Percentiles rank a stretch among this genome's conserved stretches.
Evolutionary conservation across 2,329 filamentous ascomycete genomes (phyloP).

Genomic region (Geosmithia morbida): DNA sequence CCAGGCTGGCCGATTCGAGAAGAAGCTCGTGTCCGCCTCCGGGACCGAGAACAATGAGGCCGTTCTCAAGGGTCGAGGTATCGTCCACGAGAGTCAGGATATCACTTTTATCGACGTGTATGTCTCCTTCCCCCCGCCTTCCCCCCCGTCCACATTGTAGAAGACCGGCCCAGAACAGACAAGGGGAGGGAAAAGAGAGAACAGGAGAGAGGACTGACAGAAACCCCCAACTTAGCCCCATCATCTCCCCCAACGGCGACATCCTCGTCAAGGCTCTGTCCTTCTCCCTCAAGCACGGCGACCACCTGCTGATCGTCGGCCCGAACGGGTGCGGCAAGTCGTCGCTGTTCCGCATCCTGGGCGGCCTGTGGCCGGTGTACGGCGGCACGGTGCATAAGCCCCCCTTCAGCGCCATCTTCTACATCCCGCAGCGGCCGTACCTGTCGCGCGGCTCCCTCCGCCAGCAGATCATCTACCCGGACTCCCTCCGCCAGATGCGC

Average conservation of each 20-base stretch:
- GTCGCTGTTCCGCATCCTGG: slow-evolving; percentile 88
- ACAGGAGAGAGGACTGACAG: not conserved
- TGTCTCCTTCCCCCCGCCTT: slow-evolving; percentile 12
- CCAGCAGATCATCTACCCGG: slow-evolving; percentile 94
- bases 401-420: slow-evolving; percentile 86
- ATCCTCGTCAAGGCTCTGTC: slow-evolving; percentile 75
- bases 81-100: slow-evolving; percentile 65
- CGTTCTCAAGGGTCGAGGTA: slow-evolving; percentile 69
- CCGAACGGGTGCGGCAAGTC: slow-evolving; percentile 97
- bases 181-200: not conserved
- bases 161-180: too few relatives aligned
- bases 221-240: slow-evolving; percentile 39
- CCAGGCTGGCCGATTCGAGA: slow-evolving; percentile 79
- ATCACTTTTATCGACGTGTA: slow-evolving; percentile 77
- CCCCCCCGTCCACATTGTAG: too few relatives aligned
- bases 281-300: slow-evolving; percentile 73
- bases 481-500: slow-evolving; percentile 76
- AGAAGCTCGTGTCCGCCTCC: slow-evolving; percentile 86
- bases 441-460: slow-evolving; percentile 82
- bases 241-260: slow-evolving; percentile 93
- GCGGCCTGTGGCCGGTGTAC: slow-evolving; percentile 95
- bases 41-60: slow-evolving; percentile 69
- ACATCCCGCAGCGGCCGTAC: slow-evolving; percentile 93
- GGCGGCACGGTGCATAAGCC: slow-evolving; percentile 88
- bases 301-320: slow-evolving; percentile 87